These are phyloP conservation scores for Luffa acutangula DNA, from an alignment of 306 rosid species.

Conservation along the genomic window DNA sequence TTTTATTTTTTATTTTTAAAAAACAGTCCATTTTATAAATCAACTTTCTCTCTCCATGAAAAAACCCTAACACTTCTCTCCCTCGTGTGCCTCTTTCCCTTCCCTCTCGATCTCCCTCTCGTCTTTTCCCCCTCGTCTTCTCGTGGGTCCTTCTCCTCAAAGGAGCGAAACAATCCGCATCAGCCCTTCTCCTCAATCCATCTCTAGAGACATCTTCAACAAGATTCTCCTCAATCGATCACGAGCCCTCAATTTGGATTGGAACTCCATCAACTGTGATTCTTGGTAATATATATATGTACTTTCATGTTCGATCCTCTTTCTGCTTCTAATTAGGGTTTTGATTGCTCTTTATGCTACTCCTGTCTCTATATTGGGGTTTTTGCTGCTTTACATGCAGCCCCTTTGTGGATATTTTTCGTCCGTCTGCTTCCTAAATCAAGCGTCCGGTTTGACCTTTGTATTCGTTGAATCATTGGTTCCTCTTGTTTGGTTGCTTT, in stretches of 20 bases:
- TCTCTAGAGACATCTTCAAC: neutral
- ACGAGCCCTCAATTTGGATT: neutral
- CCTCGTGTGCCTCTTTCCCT: too few relatives aligned
- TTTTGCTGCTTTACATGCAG: neutral
- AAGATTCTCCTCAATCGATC: neutral
- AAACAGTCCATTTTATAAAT: too few relatives aligned
- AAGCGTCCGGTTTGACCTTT: conserved; percentile 7
- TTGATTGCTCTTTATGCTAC: neutral
- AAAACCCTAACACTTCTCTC: too few relatives aligned
- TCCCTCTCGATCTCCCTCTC: too few relatives aligned
- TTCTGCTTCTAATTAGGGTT: neutral
- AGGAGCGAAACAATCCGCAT: neutral
- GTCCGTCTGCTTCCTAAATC: conserved; percentile 5
- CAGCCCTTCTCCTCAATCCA: neutral
- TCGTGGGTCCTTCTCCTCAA: neutral
- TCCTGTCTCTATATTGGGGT: neutral
- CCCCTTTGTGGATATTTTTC: neutral
- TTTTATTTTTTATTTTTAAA: too few relatives aligned
- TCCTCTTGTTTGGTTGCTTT: neutral
- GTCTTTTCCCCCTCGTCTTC: too few relatives aligned
- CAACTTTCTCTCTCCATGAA: too few relatives aligned
- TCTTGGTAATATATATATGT: neutral
- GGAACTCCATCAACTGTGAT: neutral
- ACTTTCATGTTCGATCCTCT: neutral
- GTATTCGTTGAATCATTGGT: neutral